Evolutionary conservation across 352 stramenopile genomes (phyloP), one percentile per base, ranked within the genome.

Genomic region (Pythium grandisporangium): DNA sequence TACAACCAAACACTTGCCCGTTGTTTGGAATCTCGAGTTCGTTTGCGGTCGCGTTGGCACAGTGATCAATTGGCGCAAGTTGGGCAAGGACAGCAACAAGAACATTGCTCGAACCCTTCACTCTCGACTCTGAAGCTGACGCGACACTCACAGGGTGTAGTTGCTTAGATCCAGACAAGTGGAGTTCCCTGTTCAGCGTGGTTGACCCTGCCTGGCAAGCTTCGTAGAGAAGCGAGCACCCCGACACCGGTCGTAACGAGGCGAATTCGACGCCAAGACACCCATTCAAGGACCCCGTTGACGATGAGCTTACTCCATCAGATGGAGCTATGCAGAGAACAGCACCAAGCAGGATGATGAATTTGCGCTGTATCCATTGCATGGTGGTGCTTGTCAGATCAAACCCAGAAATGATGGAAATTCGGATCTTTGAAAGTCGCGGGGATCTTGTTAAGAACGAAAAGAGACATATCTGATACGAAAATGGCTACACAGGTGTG

Each of bases 141-240:
- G 84, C 55, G 40, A 88, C 38, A 44, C 62, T 81, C 30, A 85
- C 71, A 5, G 69, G 62, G 30, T 68, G 60, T 32, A 73, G 66
- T 19, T 30, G 22, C 12, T 55, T 55, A 7, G 34, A 42, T 4
- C 19, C 32, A 0, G 45, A 23, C 30, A 44, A 25, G 2, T 53
- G 42, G 2, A 84, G 56, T 51, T 85, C 63, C 41, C 69, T 41
- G 48, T 78, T 84, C 26, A 87, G 62, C 37, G 65, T 68, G 30
- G 26, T 37, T 17, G 80, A 61, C 17, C 70, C 73, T 10, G 60
- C 11, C 13, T 76, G 23, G 30, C 60, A 80, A 4, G 61, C 68
- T 7, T 56, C 58, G 39, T 73, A 82, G 22, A 86, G 58, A 40
- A 55, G 33, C 22, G 35, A 37, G 22, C 73, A 86, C 13, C 27